A percentile compares a stretch with the other conserved stretches of the same genome.
These are phyloP conservation scores for Saccharata proteae DNA, from an alignment of 2,329 filamentous ascomycete species.

Conservation along the genomic window DNA sequence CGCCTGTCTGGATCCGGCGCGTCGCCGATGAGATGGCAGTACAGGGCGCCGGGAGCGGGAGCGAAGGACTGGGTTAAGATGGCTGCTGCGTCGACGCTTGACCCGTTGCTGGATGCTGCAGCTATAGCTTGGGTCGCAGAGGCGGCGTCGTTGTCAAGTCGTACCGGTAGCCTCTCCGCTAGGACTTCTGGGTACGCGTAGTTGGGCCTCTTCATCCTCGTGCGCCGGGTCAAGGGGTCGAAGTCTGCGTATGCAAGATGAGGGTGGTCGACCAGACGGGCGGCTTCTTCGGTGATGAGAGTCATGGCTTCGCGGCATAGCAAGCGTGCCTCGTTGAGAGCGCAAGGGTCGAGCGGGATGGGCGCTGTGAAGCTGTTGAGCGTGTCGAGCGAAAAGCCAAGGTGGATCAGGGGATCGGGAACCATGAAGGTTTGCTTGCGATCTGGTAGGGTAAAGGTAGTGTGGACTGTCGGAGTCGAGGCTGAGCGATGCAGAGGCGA, in stretches of 20 bases:
- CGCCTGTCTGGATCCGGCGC: slow-evolving; percentile 13
- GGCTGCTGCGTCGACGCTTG: slow-evolving; percentile 13
- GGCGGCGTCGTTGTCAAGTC: slow-evolving; percentile 16
- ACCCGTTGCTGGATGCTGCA: slow-evolving; percentile 13
- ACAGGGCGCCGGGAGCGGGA: slow-evolving; percentile 13
- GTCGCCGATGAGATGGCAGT: slow-evolving; percentile 18
- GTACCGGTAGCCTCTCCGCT: slow-evolving; percentile 15
- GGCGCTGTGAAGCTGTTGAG: slow-evolving; percentile 14
- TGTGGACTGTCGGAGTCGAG: too few species aligned
- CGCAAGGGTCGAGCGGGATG: slow-evolving; percentile 17
- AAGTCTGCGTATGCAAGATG: slow-evolving; percentile 20
- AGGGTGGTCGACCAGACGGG: slow-evolving; percentile 18
- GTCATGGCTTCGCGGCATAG: slow-evolving; percentile 20
- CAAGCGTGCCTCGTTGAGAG: slow-evolving; percentile 17
- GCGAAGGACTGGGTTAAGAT: slow-evolving; percentile 9
- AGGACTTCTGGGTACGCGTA: slow-evolving; percentile 20
- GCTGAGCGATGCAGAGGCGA: too few species aligned
- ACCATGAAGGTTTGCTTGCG: slow-evolving; percentile 17
- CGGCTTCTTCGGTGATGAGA: slow-evolving; percentile 20
- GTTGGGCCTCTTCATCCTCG: slow-evolving; percentile 20
- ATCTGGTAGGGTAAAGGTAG: too few species aligned
- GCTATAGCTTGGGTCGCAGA: slow-evolving; percentile 12
- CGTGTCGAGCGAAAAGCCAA: slow-evolving; percentile 13
- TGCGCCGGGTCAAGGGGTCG: slow-evolving; percentile 14
- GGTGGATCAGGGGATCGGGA: slow-evolving; percentile 12